Conservation (phyloP, 495 filamentous ascomycete species). For the Lophium mytilinum region DNA sequence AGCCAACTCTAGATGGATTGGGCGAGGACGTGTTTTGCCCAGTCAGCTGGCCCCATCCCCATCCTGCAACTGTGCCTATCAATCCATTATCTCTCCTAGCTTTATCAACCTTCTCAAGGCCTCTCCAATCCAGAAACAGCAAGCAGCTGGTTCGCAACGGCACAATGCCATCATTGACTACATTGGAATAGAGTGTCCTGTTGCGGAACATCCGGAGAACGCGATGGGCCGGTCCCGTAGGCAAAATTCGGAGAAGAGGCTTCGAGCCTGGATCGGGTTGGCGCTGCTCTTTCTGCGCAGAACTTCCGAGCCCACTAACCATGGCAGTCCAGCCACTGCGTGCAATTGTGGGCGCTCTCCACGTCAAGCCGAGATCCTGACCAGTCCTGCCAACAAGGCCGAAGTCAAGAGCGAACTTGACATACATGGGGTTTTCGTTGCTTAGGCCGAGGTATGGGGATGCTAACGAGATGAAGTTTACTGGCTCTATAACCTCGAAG, state of each 20-base stretch:
- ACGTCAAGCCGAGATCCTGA: conserved; percentile 88
- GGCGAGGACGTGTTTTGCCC: conserved; percentile 58
- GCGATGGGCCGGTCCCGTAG: conserved; percentile 84
- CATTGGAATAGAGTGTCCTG: conserved; percentile 90
- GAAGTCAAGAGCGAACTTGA: conserved; percentile 93
- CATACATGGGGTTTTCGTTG: conserved; percentile 95
- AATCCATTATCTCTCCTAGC: conserved; percentile 84
- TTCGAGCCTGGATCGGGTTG: conserved; percentile 71
- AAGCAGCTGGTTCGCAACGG: conserved; percentile 90
- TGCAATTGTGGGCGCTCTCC: conserved; percentile 77
- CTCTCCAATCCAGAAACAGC: conserved; percentile 95
- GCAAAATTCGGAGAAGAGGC: conserved; percentile 81
- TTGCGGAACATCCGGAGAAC: conserved; percentile 82
- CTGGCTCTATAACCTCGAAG: conserved; percentile 75
- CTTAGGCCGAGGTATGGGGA: conserved; percentile 87
- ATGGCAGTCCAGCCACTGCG: conserved; percentile 82
- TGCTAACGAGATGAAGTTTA: conserved; percentile 91
- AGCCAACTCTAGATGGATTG: conserved; percentile 32
- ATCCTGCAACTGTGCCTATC: conserved; percentile 83
- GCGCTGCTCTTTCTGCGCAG: conserved; percentile 51
- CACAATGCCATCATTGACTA: conserved; percentile 97
- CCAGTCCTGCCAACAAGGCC: conserved; percentile 91
- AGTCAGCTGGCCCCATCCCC: conserved; percentile 92
- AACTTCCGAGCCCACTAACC: conserved; percentile 65
- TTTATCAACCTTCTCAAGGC: conserved; percentile 86